These are phyloP conservation scores for Wickerhamiella australiensis DNA, from an alignment of 805 yeast species.

Conservation along the genomic window DNA sequence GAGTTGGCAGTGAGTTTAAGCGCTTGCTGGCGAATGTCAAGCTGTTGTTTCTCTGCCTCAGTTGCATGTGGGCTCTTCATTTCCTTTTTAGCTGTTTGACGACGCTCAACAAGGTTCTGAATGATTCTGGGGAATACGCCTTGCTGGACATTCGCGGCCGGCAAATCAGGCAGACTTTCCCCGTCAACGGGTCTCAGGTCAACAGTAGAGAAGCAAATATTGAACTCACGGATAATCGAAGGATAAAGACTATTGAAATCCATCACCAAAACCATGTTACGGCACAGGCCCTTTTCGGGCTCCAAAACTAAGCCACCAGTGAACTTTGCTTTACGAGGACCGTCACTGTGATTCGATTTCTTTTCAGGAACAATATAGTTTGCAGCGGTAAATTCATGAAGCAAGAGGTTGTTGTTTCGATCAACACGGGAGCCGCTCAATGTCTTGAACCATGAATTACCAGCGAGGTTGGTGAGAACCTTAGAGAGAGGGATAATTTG, in stretches of 20 bases:
- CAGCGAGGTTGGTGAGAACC: constrained; percentile 85
- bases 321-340: constrained; percentile 52
- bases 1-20: constrained; percentile 94
- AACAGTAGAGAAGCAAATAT: constrained; percentile 94
- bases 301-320: constrained; percentile 95
- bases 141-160: constrained; percentile 42
- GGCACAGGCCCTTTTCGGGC: constrained; percentile 90
- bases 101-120: constrained; percentile 74
- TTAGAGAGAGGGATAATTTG: constrained; percentile 83
- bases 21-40: constrained; percentile 92
- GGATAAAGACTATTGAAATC: constrained; percentile 97
- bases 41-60: constrained; percentile 55
- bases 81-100: constrained; percentile 81
- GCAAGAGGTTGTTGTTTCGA: constrained; percentile 80
- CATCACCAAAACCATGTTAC: constrained; percentile 82
- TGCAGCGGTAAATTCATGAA: constrained; percentile 78
- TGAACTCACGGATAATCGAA: constrained; percentile 90
- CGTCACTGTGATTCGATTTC: constrained; percentile 25
- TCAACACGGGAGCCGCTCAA: constrained; percentile 92
- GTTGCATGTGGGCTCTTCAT: constrained; percentile 63
- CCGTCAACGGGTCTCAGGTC: constrained; percentile 43
- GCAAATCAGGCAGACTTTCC: constrained; percentile 33
- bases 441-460: constrained; percentile 95
- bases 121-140: constrained; percentile 84
- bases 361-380: constrained; percentile 76